These are phyloP conservation scores for Paxillus involutus DNA, from an alignment of 768 basidiomycete species.

Conservation along the genomic window DNA sequence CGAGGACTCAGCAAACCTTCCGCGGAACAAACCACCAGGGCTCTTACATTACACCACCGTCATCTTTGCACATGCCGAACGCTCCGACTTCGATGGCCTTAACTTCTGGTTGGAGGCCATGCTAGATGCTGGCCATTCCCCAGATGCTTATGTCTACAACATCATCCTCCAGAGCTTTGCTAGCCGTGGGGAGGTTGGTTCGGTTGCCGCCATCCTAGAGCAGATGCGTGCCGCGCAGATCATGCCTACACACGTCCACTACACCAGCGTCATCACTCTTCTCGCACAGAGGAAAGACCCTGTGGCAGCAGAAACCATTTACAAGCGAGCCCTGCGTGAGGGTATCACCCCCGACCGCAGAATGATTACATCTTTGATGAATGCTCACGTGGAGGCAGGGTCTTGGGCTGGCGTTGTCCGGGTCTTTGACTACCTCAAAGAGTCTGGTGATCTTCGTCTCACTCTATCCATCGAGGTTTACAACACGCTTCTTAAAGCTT, in stretches of 20 bases:
- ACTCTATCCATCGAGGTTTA: slow-evolving; percentile 59
- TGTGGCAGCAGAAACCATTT: slow-evolving; percentile 64
- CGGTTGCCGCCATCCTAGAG: slow-evolving; percentile 48
- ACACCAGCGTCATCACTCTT: slow-evolving; percentile 66
- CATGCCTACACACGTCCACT: slow-evolving; percentile 50
- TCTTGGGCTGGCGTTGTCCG: slow-evolving; percentile 76
- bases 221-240: slow-evolving; percentile 59
- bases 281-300: slow-evolving; percentile 64
- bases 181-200: slow-evolving; percentile 50
- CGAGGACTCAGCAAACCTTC: slow-evolving; percentile 22
- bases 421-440: slow-evolving; percentile 61
- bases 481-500: slow-evolving; percentile 82
- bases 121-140: slow-evolving; percentile 45
- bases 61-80: slow-evolving; percentile 52
- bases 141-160: slow-evolving; percentile 58
- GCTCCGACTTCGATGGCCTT: slow-evolving; percentile 47
- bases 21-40: slow-evolving; percentile 37
- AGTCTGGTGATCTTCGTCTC: slow-evolving; percentile 34
- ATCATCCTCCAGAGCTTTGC: slow-evolving; percentile 61
- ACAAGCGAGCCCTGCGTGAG: slow-evolving; percentile 59
- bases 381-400: slow-evolving; percentile 78
- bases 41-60: slow-evolving; percentile 55
- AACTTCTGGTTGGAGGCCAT: slow-evolving; percentile 56
- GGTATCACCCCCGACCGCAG: slow-evolving; percentile 60
- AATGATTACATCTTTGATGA: slow-evolving; percentile 75